phyloP scores from a whole-genome alignment of 768 basidiomycete genomes.

The Termitomyces sp. region DNA sequence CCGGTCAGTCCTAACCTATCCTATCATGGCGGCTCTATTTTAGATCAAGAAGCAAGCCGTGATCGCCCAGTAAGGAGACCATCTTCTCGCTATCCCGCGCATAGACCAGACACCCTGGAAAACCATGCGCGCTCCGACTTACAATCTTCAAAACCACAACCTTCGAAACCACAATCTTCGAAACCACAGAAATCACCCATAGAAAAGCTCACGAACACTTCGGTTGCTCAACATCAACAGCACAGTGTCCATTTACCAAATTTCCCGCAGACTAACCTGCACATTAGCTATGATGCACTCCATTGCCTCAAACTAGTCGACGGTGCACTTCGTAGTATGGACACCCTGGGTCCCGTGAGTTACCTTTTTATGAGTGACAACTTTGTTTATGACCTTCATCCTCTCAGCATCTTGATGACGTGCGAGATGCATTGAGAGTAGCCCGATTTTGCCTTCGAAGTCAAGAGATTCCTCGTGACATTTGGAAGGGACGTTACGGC shows the following conservation, averaged over 20 bases:
- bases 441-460: neutral
- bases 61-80: neutral
- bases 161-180: neutral
- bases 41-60: neutral
- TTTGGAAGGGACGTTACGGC: constrained; percentile 2
- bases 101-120: neutral
- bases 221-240: neutral
- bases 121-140: neutral
- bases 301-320: neutral
- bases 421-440: neutral
- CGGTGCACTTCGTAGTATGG: neutral
- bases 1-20: neutral
- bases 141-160: neutral
- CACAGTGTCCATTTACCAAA: neutral
- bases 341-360: neutral
- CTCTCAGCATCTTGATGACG: neutral
- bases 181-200: neutral
- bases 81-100: neutral
- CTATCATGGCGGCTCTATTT: neutral
- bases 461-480: neutral
- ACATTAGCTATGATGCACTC: neutral
- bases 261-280: neutral
- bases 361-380: neutral
- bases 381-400: neutral
- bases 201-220: neutral